Evolutionary conservation across 768 basidiomycete species (phyloP), one percentile per base, ranked within the genome.

Genomic region (Phanerochaete sordida): DNA sequence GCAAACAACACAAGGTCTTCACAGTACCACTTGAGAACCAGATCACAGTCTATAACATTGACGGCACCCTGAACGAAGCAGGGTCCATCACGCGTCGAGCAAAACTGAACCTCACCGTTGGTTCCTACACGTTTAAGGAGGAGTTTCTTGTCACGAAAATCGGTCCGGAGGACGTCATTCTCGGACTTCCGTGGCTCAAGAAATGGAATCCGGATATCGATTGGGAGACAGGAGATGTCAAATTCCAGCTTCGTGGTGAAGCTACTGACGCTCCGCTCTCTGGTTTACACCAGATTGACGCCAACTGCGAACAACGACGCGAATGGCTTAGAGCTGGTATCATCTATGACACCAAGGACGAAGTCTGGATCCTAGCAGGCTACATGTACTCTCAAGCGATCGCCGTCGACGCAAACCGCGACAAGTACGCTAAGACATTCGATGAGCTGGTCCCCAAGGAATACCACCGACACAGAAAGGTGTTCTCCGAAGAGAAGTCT

Each of bases 401-500:
- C 31, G 28, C 44, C 11, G 52, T 46, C 44, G 45, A 54, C 43
- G 30, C 13, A 2, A 12, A 24, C 19, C 45, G 31, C 11, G 21
- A 28, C 2, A 46, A 57, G 27, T 26, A 11, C 57, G 11, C 9
- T 6, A 58, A 51, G 35, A 51, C 56, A 5, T 62, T 65, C 26
- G 46, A 68, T 19, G 60, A 62, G 23, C 16, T 60, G 5, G 57
- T 70, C 0, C 69, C 65, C 0, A 2, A 45, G 1, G 19, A 57
- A 3, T 66, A 62, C 49, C 59, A 62, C 5, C 53, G 56, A 12
- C 68, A 47, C 31, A 7, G 13, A 1, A 52, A 67, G 2, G 62
- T 73, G 0, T 73, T 73, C 45, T 30, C 35, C 1, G 68, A 72
- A 31, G 59, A 68, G 33, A 50, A 62, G 0, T 68, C 66, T 21